These are phyloP conservation scores for Fraxinus xanthoxyloides DNA, from an alignment of 305 asterid genomes.

Conservation along the genomic window DNA sequence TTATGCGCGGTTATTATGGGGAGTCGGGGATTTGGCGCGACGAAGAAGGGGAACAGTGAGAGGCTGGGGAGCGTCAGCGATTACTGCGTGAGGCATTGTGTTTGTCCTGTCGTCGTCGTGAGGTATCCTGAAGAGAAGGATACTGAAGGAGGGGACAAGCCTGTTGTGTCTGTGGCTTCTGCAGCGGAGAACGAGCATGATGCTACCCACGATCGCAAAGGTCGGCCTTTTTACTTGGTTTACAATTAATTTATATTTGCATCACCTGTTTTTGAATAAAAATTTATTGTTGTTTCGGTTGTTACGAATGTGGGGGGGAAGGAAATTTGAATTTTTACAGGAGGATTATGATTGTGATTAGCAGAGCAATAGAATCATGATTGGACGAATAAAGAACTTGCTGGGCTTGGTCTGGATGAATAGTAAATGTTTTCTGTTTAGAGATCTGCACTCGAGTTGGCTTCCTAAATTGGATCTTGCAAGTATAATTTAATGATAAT, in stretches of 20 bases:
- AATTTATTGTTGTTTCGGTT: not conserved
- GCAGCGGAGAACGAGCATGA: slow-evolving; percentile 40
- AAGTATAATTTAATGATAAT: not conserved
- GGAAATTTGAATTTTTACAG: not conserved
- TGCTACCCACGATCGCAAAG: slow-evolving; percentile 54
- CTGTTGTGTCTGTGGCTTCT: slow-evolving; percentile 41
- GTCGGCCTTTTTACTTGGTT: slow-evolving; percentile 15
- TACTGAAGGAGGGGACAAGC: slow-evolving; percentile 25
- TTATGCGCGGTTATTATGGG: slow-evolving; percentile 71
- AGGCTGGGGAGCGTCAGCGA: slow-evolving; percentile 81
- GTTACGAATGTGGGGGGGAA: not conserved
- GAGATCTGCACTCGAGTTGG: not conserved
- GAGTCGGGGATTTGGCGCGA: slow-evolving; percentile 69
- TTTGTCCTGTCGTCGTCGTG: slow-evolving; percentile 73
- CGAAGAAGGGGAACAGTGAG: slow-evolving; percentile 49
- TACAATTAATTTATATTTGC: not conserved
- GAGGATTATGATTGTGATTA: not conserved
- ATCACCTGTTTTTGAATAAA: not conserved
- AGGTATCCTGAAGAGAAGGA: slow-evolving; percentile 66
- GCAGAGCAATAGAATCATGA: not conserved
- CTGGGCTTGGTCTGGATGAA: not conserved
- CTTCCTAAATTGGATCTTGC: not conserved
- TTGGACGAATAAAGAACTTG: not conserved
- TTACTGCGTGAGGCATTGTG: slow-evolving; percentile 82
- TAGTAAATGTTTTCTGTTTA: not conserved